A percentile compares a stretch with the other conserved stretches of the same genome.
These are phyloP conservation scores for Hyphopichia pseudoburtonii DNA, from an alignment of 1,139 yeast genomes.

Conservation along the genomic window DNA sequence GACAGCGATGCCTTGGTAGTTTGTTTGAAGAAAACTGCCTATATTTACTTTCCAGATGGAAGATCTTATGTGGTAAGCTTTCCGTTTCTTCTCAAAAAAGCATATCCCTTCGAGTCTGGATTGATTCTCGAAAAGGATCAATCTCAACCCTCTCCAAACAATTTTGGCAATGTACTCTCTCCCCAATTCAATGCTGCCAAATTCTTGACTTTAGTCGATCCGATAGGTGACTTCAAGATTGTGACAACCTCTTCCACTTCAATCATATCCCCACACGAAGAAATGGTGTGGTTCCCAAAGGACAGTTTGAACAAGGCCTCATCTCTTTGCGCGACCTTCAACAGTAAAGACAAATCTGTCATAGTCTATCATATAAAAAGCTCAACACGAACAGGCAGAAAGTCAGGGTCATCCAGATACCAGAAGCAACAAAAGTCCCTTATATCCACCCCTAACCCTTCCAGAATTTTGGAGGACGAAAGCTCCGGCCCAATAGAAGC, in stretches of 20 bases:
- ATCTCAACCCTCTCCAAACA: slow-evolving; percentile 12
- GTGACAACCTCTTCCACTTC: slow-evolving; percentile 72
- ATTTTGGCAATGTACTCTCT: slow-evolving; percentile 13
- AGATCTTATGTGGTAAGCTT: slow-evolving; percentile 57
- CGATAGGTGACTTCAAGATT: slow-evolving; percentile 65
- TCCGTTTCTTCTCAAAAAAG: slow-evolving; percentile 59
- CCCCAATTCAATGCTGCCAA: slow-evolving; percentile 35
- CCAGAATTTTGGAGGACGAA: slow-evolving; percentile 46
- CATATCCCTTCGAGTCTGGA: slow-evolving; percentile 64
- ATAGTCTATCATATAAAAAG: slow-evolving; percentile 53
- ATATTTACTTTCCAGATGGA: slow-evolving; percentile 61
- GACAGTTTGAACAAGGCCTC: slow-evolving; percentile 28
- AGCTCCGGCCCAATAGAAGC: slow-evolving; percentile 16
- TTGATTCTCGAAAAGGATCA: slow-evolving; percentile 55
- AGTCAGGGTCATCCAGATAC: slow-evolving; percentile 13
- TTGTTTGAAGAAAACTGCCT: slow-evolving; percentile 49
- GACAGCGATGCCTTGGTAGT: slow-evolving; percentile 44
- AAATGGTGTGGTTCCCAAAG: slow-evolving; percentile 51
- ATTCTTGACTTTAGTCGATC: slow-evolving; percentile 66
- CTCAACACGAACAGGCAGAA: slow-evolving; percentile 24
- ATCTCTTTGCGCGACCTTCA: slow-evolving; percentile 55
- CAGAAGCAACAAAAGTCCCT: slow-evolving; percentile 27
- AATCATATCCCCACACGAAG: slow-evolving; percentile 59
- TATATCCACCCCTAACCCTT: slow-evolving; percentile 41
- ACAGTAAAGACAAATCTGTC: slow-evolving; percentile 42